These are phyloP conservation scores for Aspergillus bertholletiae DNA, from an alignment of 495 filamentous ascomycete genomes.

Conservation along the genomic window DNA sequence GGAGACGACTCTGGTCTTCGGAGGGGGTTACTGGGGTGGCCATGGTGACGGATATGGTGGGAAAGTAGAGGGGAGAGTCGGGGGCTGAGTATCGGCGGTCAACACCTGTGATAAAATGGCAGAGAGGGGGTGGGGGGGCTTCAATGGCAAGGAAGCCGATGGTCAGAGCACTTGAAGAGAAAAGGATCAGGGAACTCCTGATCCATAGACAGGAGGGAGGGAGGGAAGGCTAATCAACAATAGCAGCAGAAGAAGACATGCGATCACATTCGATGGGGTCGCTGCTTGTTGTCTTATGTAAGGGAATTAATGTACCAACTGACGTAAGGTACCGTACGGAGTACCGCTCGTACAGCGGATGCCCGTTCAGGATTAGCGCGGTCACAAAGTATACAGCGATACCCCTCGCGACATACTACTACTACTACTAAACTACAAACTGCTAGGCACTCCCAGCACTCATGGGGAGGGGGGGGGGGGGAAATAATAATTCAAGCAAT, in stretches of 20 bases:
- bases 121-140: constrained; percentile 8
- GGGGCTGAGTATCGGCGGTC: constrained; percentile 28
- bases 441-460: no score
- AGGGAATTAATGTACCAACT: not conserved
- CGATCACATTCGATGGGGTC: not conserved
- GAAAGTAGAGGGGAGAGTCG: constrained; percentile 13
- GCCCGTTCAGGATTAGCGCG: not conserved
- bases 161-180: not conserved
- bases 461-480: no score
- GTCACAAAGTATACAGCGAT: not conserved
- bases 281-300: not conserved
- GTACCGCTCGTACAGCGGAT: not conserved
- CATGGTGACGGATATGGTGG: constrained; percentile 34
- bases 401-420: no score
- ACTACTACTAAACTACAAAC: no score
- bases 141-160: constrained; percentile 6
- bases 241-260: not conserved
- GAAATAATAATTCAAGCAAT: no score
- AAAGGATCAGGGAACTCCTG: constrained; percentile 3
- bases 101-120: constrained; percentile 18
- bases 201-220: constrained; percentile 15
- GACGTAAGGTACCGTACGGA: not conserved
- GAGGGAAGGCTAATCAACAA: constrained; percentile 1
- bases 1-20: constrained; percentile 89
- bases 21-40: constrained; percentile 62